Evolutionary conservation across 1,139 yeast genomes (phyloP).

Genomic region (Sugiyamaella pinicola): DNA sequence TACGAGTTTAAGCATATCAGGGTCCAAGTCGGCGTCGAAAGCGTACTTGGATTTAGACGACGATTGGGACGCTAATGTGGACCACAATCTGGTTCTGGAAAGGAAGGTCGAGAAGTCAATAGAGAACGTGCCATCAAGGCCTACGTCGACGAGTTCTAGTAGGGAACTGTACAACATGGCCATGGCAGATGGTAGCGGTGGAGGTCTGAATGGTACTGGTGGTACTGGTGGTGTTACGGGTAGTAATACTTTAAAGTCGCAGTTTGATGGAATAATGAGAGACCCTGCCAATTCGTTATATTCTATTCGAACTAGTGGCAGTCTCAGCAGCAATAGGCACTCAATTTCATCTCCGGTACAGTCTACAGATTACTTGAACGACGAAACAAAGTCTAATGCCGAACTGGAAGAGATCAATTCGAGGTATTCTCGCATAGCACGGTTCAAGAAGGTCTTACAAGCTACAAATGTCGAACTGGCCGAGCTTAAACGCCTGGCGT

Average conservation of each 20-base stretch:
- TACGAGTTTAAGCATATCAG: background rate
- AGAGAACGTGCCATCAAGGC: constrained; percentile 36
- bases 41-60: constrained; percentile 66
- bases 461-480: constrained; percentile 63
- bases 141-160: constrained; percentile 16
- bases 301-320: constrained; percentile 36
- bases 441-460: constrained; percentile 65
- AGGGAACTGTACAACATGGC: background rate
- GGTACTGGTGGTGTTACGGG: constrained; percentile 18
- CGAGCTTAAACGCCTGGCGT: constrained; percentile 75
- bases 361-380: constrained; percentile 10
- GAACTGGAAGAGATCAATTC: constrained; percentile 63
- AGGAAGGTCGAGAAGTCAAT: constrained; percentile 40
- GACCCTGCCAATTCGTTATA: constrained; percentile 46
- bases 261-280: constrained; percentile 43
- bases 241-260: constrained; percentile 38
- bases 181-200: constrained; percentile 1
- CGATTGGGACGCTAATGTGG: constrained; percentile 90
- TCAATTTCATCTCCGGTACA: constrained; percentile 5
- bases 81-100: constrained; percentile 49
- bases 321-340: background rate
- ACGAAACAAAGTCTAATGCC: constrained; percentile 38
- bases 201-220: background rate
- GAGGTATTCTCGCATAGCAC: constrained; percentile 60
- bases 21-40: background rate